Evolutionary conservation across 2,329 filamentous ascomycete genomes (phyloP).

Genomic region (Aspergillus sp.): DNA sequence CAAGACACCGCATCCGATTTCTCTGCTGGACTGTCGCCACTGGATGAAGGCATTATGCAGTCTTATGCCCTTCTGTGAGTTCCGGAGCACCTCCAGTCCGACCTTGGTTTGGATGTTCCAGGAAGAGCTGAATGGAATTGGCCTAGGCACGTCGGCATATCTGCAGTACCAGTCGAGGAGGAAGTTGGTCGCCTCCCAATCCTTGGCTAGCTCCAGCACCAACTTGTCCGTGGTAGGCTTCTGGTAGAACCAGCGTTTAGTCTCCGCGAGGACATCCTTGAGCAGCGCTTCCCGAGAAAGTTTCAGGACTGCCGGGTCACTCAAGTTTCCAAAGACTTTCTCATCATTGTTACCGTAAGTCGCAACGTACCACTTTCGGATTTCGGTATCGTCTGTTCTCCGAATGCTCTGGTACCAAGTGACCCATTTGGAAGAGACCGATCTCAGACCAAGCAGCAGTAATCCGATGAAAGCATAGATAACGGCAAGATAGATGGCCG

Average conservation of each 20-base stretch:
- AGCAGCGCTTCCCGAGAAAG: slow-evolving; percentile 50
- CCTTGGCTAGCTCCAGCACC: slow-evolving; percentile 53
- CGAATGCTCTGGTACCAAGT: slow-evolving; percentile 53
- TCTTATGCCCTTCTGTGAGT: slow-evolving; percentile 56
- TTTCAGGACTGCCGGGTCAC: slow-evolving; percentile 52
- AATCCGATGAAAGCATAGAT: slow-evolving; percentile 56
- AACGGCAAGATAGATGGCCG: slow-evolving; percentile 58
- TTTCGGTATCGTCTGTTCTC: slow-evolving; percentile 40
- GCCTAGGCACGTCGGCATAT: slow-evolving; percentile 49
- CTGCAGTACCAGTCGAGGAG: slow-evolving; percentile 57
- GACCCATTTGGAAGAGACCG: slow-evolving; percentile 59
- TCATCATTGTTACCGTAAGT: slow-evolving; percentile 35
- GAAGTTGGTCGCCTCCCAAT: slow-evolving; percentile 57
- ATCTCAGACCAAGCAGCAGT: slow-evolving; percentile 56
- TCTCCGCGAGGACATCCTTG: slow-evolving; percentile 49
- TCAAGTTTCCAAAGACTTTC: slow-evolving; percentile 48
- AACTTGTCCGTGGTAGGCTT: slow-evolving; percentile 48
- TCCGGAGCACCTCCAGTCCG: slow-evolving; percentile 54
- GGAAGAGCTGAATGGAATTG: slow-evolving; percentile 57
- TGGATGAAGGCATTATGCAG: slow-evolving; percentile 60
- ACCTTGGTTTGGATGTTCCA: slow-evolving; percentile 62
- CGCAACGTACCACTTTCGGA: slow-evolving; percentile 43
- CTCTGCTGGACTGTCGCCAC: slow-evolving; percentile 59
- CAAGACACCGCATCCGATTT: slow-evolving; percentile 56
- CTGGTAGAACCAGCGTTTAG: slow-evolving; percentile 45